Evolutionary conservation across 495 filamentous ascomycete species (phyloP).

Genomic region (Thermochaetoides thermophila): DNA sequence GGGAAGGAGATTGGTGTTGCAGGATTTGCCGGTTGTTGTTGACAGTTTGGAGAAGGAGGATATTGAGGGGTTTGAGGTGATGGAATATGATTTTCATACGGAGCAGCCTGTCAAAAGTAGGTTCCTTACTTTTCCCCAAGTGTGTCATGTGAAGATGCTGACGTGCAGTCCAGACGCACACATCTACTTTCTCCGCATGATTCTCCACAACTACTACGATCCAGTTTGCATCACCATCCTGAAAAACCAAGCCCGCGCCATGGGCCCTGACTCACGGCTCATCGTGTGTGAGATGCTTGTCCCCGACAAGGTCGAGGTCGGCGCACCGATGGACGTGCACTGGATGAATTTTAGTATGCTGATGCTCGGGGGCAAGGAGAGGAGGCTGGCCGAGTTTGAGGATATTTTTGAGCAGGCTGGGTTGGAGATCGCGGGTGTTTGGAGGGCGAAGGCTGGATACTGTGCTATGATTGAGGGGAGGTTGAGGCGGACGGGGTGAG

Average conservation of each 20-base stretch:
- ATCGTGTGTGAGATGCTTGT: constrained; percentile 19
- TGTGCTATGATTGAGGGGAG: constrained; percentile 10
- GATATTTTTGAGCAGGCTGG: constrained; percentile 15
- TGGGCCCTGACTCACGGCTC: constrained; percentile 18
- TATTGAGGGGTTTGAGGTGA: constrained; percentile 7
- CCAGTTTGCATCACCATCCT: constrained; percentile 30
- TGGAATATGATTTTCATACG: constrained; percentile 9
- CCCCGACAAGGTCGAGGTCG: constrained; percentile 11
- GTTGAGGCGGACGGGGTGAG: too few species aligned
- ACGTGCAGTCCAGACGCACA: constrained; percentile 27
- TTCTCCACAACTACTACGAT: constrained; percentile 37
- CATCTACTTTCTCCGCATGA: constrained; percentile 37
- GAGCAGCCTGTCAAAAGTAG: constrained; percentile 11
- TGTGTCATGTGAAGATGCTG: too few species aligned
- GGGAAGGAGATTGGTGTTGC: constrained; percentile 12
- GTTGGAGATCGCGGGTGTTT: constrained; percentile 19
- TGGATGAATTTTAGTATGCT: constrained; percentile 18
- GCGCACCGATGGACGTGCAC: constrained; percentile 8
- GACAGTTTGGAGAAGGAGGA: constrained; percentile 7
- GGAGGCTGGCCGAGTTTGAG: constrained; percentile 14
- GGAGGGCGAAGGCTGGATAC: constrained; percentile 6
- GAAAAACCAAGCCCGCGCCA: constrained; percentile 20
- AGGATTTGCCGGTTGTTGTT: constrained; percentile 12
- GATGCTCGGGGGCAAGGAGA: constrained; percentile 19
- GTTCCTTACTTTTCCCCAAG: too few species aligned